Evolutionary conservation across 306 rosid species (phyloP).

Genomic region (Glycine soja): DNA sequence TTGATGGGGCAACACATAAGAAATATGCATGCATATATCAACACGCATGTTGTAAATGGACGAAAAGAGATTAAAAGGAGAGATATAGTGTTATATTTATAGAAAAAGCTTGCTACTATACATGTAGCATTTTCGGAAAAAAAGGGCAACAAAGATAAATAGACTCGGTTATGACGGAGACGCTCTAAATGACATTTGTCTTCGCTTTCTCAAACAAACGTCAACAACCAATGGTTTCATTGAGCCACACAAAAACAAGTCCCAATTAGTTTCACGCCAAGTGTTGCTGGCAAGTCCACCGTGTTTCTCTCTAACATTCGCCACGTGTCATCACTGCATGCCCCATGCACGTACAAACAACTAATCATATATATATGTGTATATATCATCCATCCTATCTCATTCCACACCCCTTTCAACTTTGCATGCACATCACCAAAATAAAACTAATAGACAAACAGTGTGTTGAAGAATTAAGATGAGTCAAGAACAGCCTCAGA

Average conservation of each 20-base stretch:
- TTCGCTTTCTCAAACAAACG: not conserved
- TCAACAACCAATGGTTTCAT: constrained; percentile 20
- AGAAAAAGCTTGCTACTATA: no score
- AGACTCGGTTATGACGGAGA: not conserved
- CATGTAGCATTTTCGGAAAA: no score
- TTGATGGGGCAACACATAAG: no score
- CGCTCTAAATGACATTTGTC: constrained; percentile 12
- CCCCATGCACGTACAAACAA: constrained; percentile 46
- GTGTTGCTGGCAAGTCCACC: constrained; percentile 32
- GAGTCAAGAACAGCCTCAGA: constrained; percentile 63
- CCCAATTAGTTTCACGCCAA: constrained; percentile 33
- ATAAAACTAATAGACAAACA: not conserved
- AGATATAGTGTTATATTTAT: no score
- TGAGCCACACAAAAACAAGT: not conserved
- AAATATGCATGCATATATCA: no score
- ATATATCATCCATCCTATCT: not conserved
- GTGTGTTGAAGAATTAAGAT: not conserved
- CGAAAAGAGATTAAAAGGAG: no score
- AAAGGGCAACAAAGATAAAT: not conserved
- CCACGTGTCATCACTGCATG: constrained; percentile 41
- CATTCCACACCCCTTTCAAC: not conserved
- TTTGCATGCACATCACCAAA: not conserved
- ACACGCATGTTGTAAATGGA: no score
- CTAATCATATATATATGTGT: not conserved
- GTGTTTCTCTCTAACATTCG: constrained; percentile 17